Conservation (phyloP, 352 stramenopile genomes). For the Globisporangium iwayamae region DNA sequence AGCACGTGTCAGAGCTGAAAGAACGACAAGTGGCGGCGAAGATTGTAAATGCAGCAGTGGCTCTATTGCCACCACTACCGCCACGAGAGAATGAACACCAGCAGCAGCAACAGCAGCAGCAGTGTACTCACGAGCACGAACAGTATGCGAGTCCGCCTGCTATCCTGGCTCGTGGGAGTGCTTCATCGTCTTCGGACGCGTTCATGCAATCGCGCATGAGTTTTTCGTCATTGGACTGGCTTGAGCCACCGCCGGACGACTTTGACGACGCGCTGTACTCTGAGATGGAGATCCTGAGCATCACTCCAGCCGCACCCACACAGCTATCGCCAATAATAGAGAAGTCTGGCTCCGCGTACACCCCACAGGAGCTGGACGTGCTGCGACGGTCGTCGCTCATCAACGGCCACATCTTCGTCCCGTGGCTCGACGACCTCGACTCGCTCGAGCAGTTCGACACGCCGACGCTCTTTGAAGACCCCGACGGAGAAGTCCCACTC, state of each 20-base stretch:
- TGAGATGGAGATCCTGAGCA: slow-evolving; percentile 6
- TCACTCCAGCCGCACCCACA: slow-evolving; percentile 1
- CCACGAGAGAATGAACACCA: not conserved
- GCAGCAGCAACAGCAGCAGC: not conserved
- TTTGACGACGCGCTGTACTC: slow-evolving; percentile 6
- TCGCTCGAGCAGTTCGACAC: slow-evolving; percentile 51
- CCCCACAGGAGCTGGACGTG: slow-evolving; percentile 65
- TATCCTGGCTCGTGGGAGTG: not conserved
- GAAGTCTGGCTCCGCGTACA: slow-evolving; percentile 36
- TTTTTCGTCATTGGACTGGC: slow-evolving; percentile 35
- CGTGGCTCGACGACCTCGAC: slow-evolving; percentile 74
- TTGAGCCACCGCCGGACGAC: slow-evolving; percentile 22
- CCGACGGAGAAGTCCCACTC: slow-evolving; percentile 59
- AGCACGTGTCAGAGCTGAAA: slow-evolving; percentile 60
- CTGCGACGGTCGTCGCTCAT: slow-evolving; percentile 78
- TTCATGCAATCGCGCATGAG: slow-evolving; percentile 15
- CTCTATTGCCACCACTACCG: not conserved
- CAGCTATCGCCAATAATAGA: slow-evolving; percentile 1
- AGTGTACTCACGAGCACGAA: not conserved
- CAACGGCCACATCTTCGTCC: slow-evolving; percentile 81
- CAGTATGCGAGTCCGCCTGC: not conserved
- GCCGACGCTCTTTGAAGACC: slow-evolving; percentile 55
- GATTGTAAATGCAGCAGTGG: not conserved
- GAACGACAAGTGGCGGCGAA: not conserved
- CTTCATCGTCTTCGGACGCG: slow-evolving; percentile 3